Evolutionary conservation across 1,284 basidiomycete species (phyloP).

Genomic region (Tilletia setariae): DNA sequence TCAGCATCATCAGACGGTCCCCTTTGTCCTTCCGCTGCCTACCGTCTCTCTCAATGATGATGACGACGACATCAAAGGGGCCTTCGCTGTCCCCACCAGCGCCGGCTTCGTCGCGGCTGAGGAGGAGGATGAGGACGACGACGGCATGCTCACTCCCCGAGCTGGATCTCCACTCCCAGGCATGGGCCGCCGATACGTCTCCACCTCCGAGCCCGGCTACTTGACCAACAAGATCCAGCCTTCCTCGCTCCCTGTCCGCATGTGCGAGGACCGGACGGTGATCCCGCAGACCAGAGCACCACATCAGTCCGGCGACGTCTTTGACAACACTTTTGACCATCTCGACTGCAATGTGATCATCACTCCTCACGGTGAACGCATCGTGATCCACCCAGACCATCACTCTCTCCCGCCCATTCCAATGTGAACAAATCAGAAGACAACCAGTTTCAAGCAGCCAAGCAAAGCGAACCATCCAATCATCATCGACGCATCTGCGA

Average conservation of each 20-base stretch:
- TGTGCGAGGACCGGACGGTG: too few species aligned
- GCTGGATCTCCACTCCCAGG: background rate
- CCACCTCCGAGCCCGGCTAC: too few species aligned
- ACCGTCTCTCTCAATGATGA: background rate
- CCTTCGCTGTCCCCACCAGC: too few species aligned
- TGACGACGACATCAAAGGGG: background rate
- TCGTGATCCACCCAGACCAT: constrained; percentile 1
- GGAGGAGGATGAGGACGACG: background rate
- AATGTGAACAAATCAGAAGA: background rate
- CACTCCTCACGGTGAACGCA: background rate
- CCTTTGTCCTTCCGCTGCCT: background rate
- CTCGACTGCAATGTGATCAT: background rate
- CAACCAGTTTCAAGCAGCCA: too few species aligned
- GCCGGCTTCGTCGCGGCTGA: background rate
- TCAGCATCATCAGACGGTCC: background rate
- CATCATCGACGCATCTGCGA: too few species aligned
- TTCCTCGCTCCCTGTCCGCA: too few species aligned
- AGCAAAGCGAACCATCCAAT: background rate
- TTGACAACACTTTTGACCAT: background rate
- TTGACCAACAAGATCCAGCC: too few species aligned
- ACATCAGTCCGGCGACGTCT: too few species aligned
- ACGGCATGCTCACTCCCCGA: background rate
- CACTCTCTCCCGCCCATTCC: background rate
- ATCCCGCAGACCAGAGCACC: too few species aligned
- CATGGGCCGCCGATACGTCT: too few species aligned